phyloP scores from a whole-genome alignment of 108 stramenopile species.

The Discostella pseudostelligera region DNA sequence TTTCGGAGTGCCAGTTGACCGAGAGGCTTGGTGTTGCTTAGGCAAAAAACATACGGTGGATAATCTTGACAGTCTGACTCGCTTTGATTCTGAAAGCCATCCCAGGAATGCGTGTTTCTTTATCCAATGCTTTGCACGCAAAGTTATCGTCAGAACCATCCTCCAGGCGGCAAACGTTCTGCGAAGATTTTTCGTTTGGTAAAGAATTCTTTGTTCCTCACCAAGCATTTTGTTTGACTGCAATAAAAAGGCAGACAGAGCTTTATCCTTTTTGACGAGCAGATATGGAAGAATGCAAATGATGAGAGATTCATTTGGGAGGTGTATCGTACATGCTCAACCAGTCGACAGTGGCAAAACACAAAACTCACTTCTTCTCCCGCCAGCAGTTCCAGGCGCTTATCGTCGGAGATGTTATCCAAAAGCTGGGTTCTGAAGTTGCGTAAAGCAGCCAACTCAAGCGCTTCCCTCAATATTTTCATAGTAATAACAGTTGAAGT shows the following conservation, averaged over 20 bases:
- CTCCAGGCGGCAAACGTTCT: conserved; percentile 11
- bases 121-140: background rate
- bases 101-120: conserved; percentile 9
- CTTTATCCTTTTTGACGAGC: conserved; percentile 7
- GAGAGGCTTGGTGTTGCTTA: background rate
- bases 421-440: conserved; percentile 27
- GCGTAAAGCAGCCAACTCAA: conserved; percentile 6
- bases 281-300: background rate
- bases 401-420: conserved; percentile 5
- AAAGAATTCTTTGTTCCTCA: background rate
- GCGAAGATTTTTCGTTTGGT: background rate
- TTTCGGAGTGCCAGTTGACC: conserved; percentile 3
- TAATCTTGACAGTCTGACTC: background rate
- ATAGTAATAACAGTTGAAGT: background rate
- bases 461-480: conserved; percentile 3
- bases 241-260: conserved; percentile 10
- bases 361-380: conserved; percentile 18
- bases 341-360: too few relatives aligned
- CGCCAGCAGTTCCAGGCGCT: conserved; percentile 18
- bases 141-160: background rate
- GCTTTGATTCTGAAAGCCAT: conserved; percentile 11
- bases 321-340: too few relatives aligned
- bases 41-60: background rate
- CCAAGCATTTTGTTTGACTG: conserved; percentile 19
- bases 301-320: too few relatives aligned